These are phyloP conservation scores for Lathyrus oleraceus DNA, from an alignment of 306 rosid genomes.

Conservation along the genomic window DNA sequence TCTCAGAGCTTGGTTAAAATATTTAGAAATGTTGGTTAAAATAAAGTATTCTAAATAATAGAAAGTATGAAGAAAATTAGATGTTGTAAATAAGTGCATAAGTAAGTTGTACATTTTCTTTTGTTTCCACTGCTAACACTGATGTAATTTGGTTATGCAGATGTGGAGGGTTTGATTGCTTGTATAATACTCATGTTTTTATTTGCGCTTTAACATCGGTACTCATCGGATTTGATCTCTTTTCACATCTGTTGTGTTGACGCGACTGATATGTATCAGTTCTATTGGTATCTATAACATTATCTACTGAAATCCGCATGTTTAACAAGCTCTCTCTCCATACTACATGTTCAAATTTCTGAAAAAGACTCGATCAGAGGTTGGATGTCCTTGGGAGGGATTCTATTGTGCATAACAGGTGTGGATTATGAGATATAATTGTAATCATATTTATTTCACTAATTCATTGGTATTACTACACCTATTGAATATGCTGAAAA, in stretches of 20 bases:
- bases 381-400: constrained; percentile 97
- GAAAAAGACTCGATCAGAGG: constrained; percentile 79
- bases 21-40: too few relatives aligned
- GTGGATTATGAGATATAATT: constrained; percentile 31
- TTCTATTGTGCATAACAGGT: constrained; percentile 89
- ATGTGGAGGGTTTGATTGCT: constrained; percentile 87
- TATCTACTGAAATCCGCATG: constrained; percentile 78
- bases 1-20: too few relatives aligned
- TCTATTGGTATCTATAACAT: constrained; percentile 81
- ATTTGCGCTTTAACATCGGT: constrained; percentile 88
- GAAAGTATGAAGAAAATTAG: too few relatives aligned
- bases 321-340: constrained; percentile 93
- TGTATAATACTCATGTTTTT: constrained; percentile 73
- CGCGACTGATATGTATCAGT: constrained; percentile 90
- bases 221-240: constrained; percentile 81
- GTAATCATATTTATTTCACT: too few relatives aligned
- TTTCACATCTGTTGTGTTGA: constrained; percentile 83
- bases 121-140: neutral
- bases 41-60: too few relatives aligned
- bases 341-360: constrained; percentile 92
- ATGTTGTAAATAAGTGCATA: neutral
- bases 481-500: too few relatives aligned
- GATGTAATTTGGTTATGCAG: constrained; percentile 55
- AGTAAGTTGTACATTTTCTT: neutral
- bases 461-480: too few relatives aligned